These are phyloP conservation scores for Trichoderma brevicompactum DNA, from an alignment of 2,329 filamentous ascomycete genomes.

Conservation along the genomic window DNA sequence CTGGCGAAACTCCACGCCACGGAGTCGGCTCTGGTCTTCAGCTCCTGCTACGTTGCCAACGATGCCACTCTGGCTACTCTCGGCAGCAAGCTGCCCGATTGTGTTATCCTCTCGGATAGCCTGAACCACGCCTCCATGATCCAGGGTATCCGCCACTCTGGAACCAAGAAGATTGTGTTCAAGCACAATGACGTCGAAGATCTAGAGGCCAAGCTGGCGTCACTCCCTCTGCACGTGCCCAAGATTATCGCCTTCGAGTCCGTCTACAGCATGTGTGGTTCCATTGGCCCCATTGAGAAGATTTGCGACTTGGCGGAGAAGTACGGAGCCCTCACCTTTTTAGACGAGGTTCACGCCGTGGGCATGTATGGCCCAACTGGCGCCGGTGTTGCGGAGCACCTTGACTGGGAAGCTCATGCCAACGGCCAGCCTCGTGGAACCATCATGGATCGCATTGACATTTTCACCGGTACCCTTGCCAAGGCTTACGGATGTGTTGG, in stretches of 20 bases:
- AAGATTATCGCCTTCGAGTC: constrained; percentile 99
- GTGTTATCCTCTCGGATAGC: constrained; percentile 96
- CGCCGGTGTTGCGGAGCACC: constrained; percentile 94
- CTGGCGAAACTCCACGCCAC: constrained; percentile 89
- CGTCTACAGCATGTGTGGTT: constrained; percentile 99
- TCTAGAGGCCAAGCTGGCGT: constrained; percentile 87
- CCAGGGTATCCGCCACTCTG: constrained; percentile 96
- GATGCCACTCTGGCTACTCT: constrained; percentile 95
- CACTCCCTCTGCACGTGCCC: constrained; percentile 79
- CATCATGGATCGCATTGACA: constrained; percentile 94
- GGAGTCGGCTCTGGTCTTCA: constrained; percentile 91
- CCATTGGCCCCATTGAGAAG: constrained; percentile 90
- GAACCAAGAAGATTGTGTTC: constrained; percentile 96
- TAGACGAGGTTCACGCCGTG: constrained; percentile 98
- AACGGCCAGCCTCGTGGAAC: constrained; percentile 77
- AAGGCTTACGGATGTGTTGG: constrained; percentile 98
- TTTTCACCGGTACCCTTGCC: constrained; percentile 95
- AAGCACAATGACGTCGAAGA: constrained; percentile 97
- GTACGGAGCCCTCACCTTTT: constrained; percentile 95
- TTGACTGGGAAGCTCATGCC: constrained; percentile 87
- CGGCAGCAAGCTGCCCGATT: constrained; percentile 95
- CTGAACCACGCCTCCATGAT: constrained; percentile 99
- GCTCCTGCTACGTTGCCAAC: constrained; percentile 97
- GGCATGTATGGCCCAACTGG: constrained; percentile 98
- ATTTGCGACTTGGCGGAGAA: constrained; percentile 97